phyloP scores from a whole-genome alignment of 2,329 filamentous ascomycete species.

The Pseudocercospora pini-densiflorae region DNA sequence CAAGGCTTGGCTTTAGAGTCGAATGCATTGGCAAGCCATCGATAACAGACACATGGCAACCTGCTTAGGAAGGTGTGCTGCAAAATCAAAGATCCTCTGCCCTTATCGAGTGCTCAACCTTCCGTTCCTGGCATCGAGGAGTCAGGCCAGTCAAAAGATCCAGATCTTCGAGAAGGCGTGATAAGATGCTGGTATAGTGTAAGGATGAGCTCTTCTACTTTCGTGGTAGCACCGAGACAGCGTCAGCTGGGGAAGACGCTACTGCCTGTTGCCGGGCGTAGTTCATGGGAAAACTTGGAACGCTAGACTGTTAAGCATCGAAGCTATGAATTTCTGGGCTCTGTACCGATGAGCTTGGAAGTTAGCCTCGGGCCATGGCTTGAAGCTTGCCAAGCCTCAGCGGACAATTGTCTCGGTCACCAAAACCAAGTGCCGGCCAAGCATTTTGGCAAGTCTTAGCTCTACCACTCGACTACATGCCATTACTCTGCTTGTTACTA shows the following conservation, averaged over 20 bases:
- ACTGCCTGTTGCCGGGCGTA: not conserved
- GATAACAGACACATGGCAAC: not conserved
- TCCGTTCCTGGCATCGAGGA: not conserved
- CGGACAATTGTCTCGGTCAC: not conserved
- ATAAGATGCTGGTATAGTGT: not conserved
- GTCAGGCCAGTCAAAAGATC: not conserved
- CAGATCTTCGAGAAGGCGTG: not conserved
- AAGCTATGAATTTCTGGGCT: not conserved
- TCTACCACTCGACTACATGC: not conserved
- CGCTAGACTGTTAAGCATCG: not conserved
- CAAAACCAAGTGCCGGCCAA: not conserved
- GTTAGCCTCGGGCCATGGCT: not conserved
- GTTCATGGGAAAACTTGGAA: not conserved
- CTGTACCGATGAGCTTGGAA: not conserved
- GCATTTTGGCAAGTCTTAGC: not conserved
- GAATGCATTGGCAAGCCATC: not conserved
- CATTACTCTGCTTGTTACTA: not conserved
- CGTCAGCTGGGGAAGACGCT: not conserved
- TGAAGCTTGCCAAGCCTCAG: not conserved
- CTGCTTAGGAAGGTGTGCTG: not conserved
- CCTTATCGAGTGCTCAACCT: not conserved
- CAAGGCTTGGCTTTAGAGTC: not conserved
- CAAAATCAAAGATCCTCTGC: not conserved
- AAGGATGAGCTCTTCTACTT: not conserved
- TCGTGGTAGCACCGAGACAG: not conserved